Evolutionary conservation across 805 yeast species (phyloP).

Genomic region (Candida nanaspora): DNA sequence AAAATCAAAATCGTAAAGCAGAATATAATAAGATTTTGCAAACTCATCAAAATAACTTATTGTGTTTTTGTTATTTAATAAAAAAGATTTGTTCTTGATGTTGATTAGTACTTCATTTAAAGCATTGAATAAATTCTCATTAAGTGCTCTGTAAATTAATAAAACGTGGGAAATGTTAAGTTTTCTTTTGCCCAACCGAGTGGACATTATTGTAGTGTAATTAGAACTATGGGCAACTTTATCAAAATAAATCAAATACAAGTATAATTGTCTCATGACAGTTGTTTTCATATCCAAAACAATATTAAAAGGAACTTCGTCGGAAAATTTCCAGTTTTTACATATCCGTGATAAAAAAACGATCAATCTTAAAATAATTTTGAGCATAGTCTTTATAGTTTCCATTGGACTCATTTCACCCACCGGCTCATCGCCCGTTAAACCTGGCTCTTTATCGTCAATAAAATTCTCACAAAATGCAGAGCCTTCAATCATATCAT

Average conservation of each 20-base stretch:
- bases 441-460: too few species aligned
- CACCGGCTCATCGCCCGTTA: not conserved
- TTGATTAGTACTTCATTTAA: not conserved
- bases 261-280: not conserved
- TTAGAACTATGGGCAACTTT: not conserved
- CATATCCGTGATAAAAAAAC: not conserved
- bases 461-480: not conserved
- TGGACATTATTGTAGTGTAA: too few species aligned
- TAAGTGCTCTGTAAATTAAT: not conserved
- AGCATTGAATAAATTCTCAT: not conserved
- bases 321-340: not conserved
- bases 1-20: conserved; percentile 1
- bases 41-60: not conserved
- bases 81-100: not conserved
- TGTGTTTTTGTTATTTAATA: not conserved
- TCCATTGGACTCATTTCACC: not conserved
- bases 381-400: not conserved
- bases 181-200: not conserved
- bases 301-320: not conserved
- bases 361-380: not conserved
- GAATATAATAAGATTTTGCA: conserved; percentile 1
- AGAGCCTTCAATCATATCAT: not conserved
- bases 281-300: not conserved
- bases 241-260: not conserved
- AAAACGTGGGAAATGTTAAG: not conserved